phyloP scores from a whole-genome alignment of 2,329 filamentous ascomycete genomes.

The Tolypocladium capitatum region DNA sequence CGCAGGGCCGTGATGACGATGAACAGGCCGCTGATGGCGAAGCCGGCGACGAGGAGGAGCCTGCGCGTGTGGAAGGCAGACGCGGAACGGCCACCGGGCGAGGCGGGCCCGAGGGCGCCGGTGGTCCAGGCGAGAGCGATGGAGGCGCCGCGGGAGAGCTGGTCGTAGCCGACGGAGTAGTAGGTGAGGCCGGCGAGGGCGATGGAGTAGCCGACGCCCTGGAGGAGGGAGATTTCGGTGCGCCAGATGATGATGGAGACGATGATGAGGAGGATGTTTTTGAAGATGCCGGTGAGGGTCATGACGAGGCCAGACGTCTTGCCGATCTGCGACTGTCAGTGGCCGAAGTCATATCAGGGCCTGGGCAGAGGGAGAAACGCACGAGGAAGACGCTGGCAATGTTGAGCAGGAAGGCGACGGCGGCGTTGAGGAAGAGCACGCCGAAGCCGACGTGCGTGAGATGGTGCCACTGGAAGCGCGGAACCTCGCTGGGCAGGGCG shows the following conservation, averaged over 20 bases:
- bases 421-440: constrained; percentile 59
- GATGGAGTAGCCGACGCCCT: constrained; percentile 66
- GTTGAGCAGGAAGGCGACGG: constrained; percentile 68
- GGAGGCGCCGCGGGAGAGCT: constrained; percentile 13
- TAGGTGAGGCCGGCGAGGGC: constrained; percentile 41
- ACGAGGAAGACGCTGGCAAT: constrained; percentile 78
- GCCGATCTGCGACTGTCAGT: constrained; percentile 48
- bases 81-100: constrained; percentile 4
- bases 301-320: constrained; percentile 79
- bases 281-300: constrained; percentile 74
- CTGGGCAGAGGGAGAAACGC: constrained; percentile 21
- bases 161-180: constrained; percentile 31
- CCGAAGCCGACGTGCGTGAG: constrained; percentile 51
- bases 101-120: constrained; percentile 9
- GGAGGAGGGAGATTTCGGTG: constrained; percentile 55
- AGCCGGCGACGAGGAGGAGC: constrained; percentile 4
- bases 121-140: constrained; percentile 11
- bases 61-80: constrained; percentile 3
- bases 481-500: constrained; percentile 55
- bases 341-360: constrained; percentile 1
- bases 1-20: constrained; percentile 6
- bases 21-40: constrained; percentile 6
- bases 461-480: constrained; percentile 51
- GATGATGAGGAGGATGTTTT: constrained; percentile 72
- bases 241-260: constrained; percentile 68